phyloP scores from a whole-genome alignment of 352 stramenopile species.

The Phytophthora parvispora region DNA sequence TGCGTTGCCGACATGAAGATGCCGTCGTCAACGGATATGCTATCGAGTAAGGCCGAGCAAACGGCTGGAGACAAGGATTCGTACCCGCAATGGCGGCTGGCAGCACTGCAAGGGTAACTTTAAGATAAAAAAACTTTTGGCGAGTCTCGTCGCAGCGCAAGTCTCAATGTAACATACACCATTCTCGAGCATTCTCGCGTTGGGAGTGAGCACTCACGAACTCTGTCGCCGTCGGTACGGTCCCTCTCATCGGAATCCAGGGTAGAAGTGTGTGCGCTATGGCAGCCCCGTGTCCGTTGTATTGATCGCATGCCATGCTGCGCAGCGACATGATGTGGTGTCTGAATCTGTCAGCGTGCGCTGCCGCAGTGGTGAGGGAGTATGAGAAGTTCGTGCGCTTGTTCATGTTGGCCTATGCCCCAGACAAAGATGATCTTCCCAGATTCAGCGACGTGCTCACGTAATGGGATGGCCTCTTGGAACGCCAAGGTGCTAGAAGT shows the following conservation, averaged over 20 bases:
- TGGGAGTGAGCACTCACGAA: too few relatives aligned
- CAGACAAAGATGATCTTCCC: slow-evolving; percentile 9
- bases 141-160: slow-evolving; percentile 17
- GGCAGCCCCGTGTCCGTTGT: neutral
- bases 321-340: slow-evolving; percentile 13
- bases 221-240: too few relatives aligned
- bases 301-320: neutral
- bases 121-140: slow-evolving; percentile 17
- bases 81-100: slow-evolving; percentile 27
- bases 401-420: slow-evolving; percentile 21
- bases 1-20: slow-evolving; percentile 25
- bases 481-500: too few relatives aligned
- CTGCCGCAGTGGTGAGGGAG: slow-evolving; percentile 6
- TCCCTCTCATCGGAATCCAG: too few relatives aligned
- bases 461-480: too few relatives aligned
- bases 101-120: slow-evolving; percentile 20
- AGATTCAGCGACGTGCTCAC: too few relatives aligned
- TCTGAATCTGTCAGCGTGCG: slow-evolving; percentile 11
- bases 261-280: neutral
- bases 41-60: neutral
- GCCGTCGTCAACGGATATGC: neutral
- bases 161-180: too few relatives aligned
- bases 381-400: slow-evolving; percentile 25
- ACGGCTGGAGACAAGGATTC: neutral
- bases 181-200: too few relatives aligned